Evolutionary conservation across 148 eudicot species (phyloP).

Genomic region (Nepenthes gracilis): DNA sequence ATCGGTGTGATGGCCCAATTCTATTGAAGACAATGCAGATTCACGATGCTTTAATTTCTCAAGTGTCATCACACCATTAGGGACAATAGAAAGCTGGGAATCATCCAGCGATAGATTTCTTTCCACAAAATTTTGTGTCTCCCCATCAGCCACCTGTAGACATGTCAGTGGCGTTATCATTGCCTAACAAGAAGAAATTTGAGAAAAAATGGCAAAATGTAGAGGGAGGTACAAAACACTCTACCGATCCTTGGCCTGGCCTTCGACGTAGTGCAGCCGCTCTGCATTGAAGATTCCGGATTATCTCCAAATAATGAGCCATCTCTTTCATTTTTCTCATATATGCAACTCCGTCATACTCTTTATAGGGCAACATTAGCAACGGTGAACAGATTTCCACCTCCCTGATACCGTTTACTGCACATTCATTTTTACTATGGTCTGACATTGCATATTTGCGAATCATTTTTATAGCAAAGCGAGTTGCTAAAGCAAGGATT

Average conservation of each 20-base stretch:
- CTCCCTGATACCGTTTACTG: conserved; percentile 13
- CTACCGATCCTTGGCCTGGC: conserved; percentile 58
- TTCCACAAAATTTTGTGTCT: conserved; percentile 24
- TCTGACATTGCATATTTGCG: conserved; percentile 57
- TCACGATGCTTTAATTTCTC: conserved; percentile 30
- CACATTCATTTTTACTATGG: conserved; percentile 25
- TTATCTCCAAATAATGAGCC: conserved; percentile 71
- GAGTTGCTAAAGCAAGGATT: conserved; percentile 62
- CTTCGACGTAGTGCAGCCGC: conserved; percentile 50
- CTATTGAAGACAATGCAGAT: conserved; percentile 16
- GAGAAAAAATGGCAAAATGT: not conserved
- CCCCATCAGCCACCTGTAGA: conserved; percentile 40
- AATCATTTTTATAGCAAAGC: conserved; percentile 66
- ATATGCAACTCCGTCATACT: conserved; percentile 15
- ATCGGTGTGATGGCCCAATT: conserved; percentile 17
- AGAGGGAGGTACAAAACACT: conserved; percentile 5
- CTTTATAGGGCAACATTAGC: conserved; percentile 25
- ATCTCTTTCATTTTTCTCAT: conserved; percentile 54
- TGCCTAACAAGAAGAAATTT: conserved; percentile 4
- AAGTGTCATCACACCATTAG: conserved; percentile 21
- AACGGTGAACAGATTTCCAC: conserved; percentile 16
- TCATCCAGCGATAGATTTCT: conserved; percentile 24
- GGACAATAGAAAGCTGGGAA: conserved; percentile 16
- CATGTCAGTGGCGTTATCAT: conserved; percentile 6
- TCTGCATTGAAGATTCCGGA: conserved; percentile 58